phyloP scores from a whole-genome alignment of 345 rosid genomes.

The Crucihimalaya himalaica region DNA sequence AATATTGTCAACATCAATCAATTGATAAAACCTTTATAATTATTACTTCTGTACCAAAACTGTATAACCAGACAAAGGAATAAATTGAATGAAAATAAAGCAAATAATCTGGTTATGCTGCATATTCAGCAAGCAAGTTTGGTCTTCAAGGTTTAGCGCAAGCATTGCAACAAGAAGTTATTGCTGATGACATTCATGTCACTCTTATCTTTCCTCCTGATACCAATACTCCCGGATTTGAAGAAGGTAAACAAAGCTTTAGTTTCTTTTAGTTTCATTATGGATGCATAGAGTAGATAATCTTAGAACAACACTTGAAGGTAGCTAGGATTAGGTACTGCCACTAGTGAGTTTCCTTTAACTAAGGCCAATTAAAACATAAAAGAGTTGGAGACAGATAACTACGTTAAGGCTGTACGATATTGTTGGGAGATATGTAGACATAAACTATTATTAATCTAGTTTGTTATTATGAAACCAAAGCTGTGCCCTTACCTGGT shows the following conservation, averaged over 20 bases:
- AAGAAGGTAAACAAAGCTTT: conserved; percentile 55
- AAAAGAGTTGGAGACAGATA: neutral
- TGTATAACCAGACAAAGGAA: too few relatives aligned
- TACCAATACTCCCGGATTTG: conserved; percentile 78
- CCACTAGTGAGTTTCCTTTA: too few relatives aligned
- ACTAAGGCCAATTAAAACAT: neutral
- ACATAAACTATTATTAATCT: neutral
- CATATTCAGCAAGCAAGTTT: conserved; percentile 83
- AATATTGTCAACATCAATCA: too few relatives aligned
- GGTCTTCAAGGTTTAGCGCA: conserved; percentile 89
- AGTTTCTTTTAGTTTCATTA: neutral
- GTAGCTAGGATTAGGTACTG: conserved; percentile 17
- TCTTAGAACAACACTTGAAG: neutral
- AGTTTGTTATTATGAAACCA: neutral
- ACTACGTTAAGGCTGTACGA: conserved; percentile 1
- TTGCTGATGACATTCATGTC: conserved; percentile 72
- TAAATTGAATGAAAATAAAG: too few relatives aligned
- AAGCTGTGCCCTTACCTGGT: neutral
- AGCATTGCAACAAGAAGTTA: conserved; percentile 90
- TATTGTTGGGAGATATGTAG: conserved; percentile 15
- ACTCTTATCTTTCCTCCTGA: conserved; percentile 84
- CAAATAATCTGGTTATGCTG: conserved; percentile 90
- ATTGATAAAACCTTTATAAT: too few relatives aligned
- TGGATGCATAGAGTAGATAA: neutral
- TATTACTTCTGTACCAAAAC: too few relatives aligned